A percentile compares a stretch with the other conserved stretches of the same genome.
Conservation (phyloP, 2,329 filamentous ascomycete genomes). For the Sordariomycetes sp. region DNA sequence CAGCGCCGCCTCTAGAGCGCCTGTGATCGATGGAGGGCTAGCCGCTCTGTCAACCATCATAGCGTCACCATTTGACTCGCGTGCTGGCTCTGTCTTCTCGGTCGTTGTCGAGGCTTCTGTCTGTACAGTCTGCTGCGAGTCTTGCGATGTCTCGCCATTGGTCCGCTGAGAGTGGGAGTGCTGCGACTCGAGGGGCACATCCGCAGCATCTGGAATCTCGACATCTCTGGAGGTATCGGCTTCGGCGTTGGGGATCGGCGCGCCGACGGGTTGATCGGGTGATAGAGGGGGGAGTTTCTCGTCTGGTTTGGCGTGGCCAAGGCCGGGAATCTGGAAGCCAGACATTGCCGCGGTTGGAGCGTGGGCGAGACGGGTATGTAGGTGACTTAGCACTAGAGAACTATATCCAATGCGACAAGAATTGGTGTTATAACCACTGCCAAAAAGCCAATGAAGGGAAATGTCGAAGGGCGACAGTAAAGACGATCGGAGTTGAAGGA, state of each 20-base stretch:
- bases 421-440: not conserved
- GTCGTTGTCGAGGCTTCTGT: constrained; percentile 2
- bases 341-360: constrained; percentile 21
- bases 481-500: not conserved
- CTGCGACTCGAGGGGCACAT: too few species aligned
- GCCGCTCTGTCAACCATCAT: constrained; percentile 26
- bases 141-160: too few species aligned
- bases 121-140: too few species aligned
- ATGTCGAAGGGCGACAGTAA: not conserved
- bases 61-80: constrained; percentile 5
- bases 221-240: constrained; percentile 8
- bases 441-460: not conserved
- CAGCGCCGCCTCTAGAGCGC: constrained; percentile 33
- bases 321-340: constrained; percentile 32
- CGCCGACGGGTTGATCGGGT: constrained; percentile 18
- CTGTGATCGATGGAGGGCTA: constrained; percentile 27
- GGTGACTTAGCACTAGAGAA: not conserved
- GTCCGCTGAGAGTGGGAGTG: too few species aligned
- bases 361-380: not conserved
- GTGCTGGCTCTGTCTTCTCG: constrained; percentile 4
- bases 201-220: constrained; percentile 10
- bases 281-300: constrained; percentile 28
- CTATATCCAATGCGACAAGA: not conserved
- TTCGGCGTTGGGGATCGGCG: constrained; percentile 15
- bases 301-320: constrained; percentile 32